Percentiles rank a stretch among this genome's conserved stretches.
These are phyloP conservation scores for Capsella bursapastoris DNA, from an alignment of 345 rosid species.

Conservation along the genomic window DNA sequence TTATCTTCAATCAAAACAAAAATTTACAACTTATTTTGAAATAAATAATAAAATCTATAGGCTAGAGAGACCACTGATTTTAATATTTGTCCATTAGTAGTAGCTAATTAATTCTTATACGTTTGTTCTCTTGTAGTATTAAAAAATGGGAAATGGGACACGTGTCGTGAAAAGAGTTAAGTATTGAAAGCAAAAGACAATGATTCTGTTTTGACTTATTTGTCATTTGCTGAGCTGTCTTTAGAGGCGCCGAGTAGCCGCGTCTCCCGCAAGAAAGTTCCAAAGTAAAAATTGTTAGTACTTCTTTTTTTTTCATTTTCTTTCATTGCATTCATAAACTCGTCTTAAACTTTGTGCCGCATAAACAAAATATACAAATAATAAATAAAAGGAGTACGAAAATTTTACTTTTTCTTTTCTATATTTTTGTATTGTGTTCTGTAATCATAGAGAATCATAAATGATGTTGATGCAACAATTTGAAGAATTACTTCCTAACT, in stretches of 20 bases:
- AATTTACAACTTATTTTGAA: background rate
- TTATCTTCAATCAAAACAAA: background rate
- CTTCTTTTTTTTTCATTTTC: background rate
- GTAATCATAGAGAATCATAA: no score
- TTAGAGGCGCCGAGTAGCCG: slow-evolving; percentile 41
- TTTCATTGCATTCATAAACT: slow-evolving; percentile 5
- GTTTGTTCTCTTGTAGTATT: slow-evolving; percentile 12
- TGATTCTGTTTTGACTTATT: slow-evolving; percentile 35
- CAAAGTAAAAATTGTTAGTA: background rate
- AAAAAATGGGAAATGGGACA: slow-evolving; percentile 3
- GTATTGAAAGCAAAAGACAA: background rate
- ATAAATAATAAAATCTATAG: background rate
- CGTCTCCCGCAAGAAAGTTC: slow-evolving; percentile 37
- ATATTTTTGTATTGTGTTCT: no score
- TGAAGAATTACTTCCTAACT: no score
- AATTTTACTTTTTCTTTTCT: no score
- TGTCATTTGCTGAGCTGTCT: slow-evolving; percentile 37
- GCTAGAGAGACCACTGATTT: no score
- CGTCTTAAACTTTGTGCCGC: slow-evolving; percentile 21
- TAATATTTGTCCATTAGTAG: slow-evolving; percentile 12
- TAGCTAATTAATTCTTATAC: background rate
- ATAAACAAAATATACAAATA: background rate
- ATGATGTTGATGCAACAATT: no score
- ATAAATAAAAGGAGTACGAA: no score
- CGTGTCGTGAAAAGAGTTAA: slow-evolving; percentile 20